Conservation (phyloP, 179 eudicot genomes). For the Nepenthes alata region DNA sequence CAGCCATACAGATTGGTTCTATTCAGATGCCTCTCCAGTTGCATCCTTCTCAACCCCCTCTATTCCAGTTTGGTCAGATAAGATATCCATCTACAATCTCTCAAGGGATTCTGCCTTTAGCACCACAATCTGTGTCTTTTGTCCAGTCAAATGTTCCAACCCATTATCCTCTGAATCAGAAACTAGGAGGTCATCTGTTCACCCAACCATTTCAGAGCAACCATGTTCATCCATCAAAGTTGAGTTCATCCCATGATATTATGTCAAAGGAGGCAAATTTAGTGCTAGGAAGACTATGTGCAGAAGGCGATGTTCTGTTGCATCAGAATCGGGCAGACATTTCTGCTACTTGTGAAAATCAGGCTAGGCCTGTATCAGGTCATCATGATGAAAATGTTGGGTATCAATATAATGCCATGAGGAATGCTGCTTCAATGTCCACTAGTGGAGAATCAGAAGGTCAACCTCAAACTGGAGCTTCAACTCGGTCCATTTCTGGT, state of each 20-base stretch:
- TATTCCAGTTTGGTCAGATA: slow-evolving; percentile 91
- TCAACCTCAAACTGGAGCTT: slow-evolving; percentile 21
- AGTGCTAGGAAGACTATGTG: slow-evolving; percentile 9
- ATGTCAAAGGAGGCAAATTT: slow-evolving; percentile 14
- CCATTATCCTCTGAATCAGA: slow-evolving; percentile 40
- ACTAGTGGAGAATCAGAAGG: slow-evolving; percentile 27
- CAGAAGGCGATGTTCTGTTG: slow-evolving; percentile 15
- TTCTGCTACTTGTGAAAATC: slow-evolving; percentile 19
- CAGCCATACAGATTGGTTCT: slow-evolving; percentile 95
- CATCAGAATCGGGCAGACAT: slow-evolving; percentile 19
- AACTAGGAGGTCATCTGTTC: slow-evolving; percentile 24
- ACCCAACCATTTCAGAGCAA: slow-evolving; percentile 26
- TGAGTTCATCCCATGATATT: slow-evolving; percentile 12
- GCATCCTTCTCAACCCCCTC: slow-evolving; percentile 61
- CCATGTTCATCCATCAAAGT: slow-evolving; percentile 13
- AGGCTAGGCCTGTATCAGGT: slow-evolving; percentile 18
- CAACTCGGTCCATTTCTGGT: slow-evolving; percentile 20
- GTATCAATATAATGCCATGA: slow-evolving; percentile 13
- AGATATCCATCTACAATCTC: slow-evolving; percentile 66
- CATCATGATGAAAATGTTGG: slow-evolving; percentile 21
- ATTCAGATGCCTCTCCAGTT: slow-evolving; percentile 97
- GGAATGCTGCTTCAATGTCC: slow-evolving; percentile 18
- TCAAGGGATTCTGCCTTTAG: slow-evolving; percentile 63
- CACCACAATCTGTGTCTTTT: slow-evolving; percentile 53
- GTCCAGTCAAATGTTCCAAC: slow-evolving; percentile 48